Evolutionary conservation across 2,329 filamentous ascomycete genomes (phyloP).

Genomic region (Fusarium drepaniforme): DNA sequence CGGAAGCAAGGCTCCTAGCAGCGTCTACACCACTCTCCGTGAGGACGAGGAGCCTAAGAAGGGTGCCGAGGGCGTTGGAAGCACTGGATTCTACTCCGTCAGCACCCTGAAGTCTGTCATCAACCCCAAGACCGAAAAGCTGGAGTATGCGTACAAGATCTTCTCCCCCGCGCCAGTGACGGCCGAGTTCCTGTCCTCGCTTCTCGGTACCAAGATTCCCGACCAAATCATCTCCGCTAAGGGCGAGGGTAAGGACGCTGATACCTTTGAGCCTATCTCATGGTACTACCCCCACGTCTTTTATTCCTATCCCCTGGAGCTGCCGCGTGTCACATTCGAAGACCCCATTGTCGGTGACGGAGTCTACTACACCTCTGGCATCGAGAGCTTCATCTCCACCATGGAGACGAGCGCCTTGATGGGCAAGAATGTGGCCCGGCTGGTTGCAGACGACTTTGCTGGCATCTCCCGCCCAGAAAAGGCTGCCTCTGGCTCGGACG

Average conservation of each 20-base stretch:
- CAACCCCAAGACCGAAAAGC: conserved; percentile 68
- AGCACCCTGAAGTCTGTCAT: conserved; percentile 75
- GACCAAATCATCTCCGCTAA: conserved; percentile 50
- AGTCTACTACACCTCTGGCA: conserved; percentile 79
- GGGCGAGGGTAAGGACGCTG: conserved; percentile 50
- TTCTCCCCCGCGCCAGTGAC: conserved; percentile 70
- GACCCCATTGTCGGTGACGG: conserved; percentile 76
- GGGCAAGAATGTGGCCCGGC: conserved; percentile 84
- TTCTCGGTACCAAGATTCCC: conserved; percentile 64
- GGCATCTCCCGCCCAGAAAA: conserved; percentile 34
- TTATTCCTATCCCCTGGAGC: conserved; percentile 86
- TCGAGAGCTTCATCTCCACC: conserved; percentile 94
- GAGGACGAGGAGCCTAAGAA: conserved; percentile 64
- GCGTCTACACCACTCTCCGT: conserved; percentile 85
- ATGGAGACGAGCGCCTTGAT: conserved; percentile 97
- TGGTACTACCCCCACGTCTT: conserved; percentile 86
- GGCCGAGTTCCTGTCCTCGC: conserved; percentile 62
- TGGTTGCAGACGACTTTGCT: conserved; percentile 73
- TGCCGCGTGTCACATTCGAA: conserved; percentile 90
- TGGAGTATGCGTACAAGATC: conserved; percentile 74
- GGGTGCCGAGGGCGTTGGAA: conserved; percentile 73
- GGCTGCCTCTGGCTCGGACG: not conserved
- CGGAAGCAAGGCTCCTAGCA: conserved; percentile 73
- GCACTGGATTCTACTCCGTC: conserved; percentile 86
- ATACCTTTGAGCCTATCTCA: conserved; percentile 65